Conservation (phyloP, 345 rosid genomes). For the Eutrema japonicum region DNA sequence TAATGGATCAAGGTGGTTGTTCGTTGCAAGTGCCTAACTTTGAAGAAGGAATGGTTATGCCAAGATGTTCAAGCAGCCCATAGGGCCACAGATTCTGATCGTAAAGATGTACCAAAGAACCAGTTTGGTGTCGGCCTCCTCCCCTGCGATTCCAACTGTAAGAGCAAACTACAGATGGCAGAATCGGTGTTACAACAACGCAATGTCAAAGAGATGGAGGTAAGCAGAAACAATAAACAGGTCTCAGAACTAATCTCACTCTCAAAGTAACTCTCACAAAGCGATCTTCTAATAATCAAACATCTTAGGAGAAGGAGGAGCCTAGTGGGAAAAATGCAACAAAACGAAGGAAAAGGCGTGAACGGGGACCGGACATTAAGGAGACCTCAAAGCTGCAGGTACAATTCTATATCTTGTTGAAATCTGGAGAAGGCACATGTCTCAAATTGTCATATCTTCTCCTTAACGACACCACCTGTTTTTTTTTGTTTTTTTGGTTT, state of each 20-base stretch:
- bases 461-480: neutral
- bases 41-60: slow-evolving; percentile 89
- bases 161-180: slow-evolving; percentile 57
- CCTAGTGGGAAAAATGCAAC: slow-evolving; percentile 51
- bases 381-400: slow-evolving; percentile 68
- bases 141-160: slow-evolving; percentile 75
- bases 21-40: slow-evolving; percentile 81
- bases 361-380: slow-evolving; percentile 54
- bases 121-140: slow-evolving; percentile 82
- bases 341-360: slow-evolving; percentile 72
- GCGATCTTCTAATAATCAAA: neutral
- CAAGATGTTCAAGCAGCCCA: slow-evolving; percentile 82
- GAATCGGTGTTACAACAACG: slow-evolving; percentile 69
- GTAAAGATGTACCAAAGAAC: slow-evolving; percentile 63
- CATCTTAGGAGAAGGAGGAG: slow-evolving; percentile 61
- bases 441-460: neutral
- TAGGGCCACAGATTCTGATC: slow-evolving; percentile 53
- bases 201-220: slow-evolving; percentile 67
- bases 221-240: slow-evolving; percentile 37
- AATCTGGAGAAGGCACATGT: neutral
- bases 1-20: slow-evolving; percentile 56
- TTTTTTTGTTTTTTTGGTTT: slow-evolving; percentile 13
- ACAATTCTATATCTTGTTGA: neutral
- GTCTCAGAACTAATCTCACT: slow-evolving; percentile 1
- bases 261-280: neutral